phyloP scores from a whole-genome alignment of 2,329 filamentous ascomycete species.

The Monosporascus sp. region DNA sequence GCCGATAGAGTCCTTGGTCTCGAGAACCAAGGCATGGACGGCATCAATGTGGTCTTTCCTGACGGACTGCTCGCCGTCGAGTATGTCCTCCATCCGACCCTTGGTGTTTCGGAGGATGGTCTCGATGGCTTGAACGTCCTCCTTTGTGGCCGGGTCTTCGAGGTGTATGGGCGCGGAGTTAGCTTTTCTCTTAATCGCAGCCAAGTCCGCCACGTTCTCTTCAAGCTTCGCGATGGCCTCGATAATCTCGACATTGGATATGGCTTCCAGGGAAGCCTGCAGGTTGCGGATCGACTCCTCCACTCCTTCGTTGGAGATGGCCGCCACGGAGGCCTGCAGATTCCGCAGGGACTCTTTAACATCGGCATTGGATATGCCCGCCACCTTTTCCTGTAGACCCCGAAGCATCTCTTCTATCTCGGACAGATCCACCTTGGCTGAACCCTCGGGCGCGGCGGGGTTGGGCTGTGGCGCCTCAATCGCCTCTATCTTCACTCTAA shows the following conservation, averaged over 20 bases:
- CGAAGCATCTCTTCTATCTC: slow-evolving; percentile 47
- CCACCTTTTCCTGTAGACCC: slow-evolving; percentile 49
- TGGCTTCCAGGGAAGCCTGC: slow-evolving; percentile 21
- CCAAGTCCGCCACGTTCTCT: neutral
- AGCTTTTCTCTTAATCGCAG: slow-evolving; percentile 16
- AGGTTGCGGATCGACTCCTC: neutral
- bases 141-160: slow-evolving; percentile 58
- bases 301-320: slow-evolving; percentile 17
- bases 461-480: slow-evolving; percentile 53
- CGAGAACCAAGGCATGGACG: slow-evolving; percentile 61
- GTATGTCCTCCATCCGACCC: slow-evolving; percentile 72
- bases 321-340: slow-evolving; percentile 32
- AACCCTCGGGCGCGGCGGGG: slow-evolving; percentile 17
- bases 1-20: slow-evolving; percentile 68
- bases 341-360: slow-evolving; percentile 44
- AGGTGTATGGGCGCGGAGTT: slow-evolving; percentile 17
- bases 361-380: slow-evolving; percentile 35
- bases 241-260: slow-evolving; percentile 32
- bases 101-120: slow-evolving; percentile 88
- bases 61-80: slow-evolving; percentile 67
- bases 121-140: slow-evolving; percentile 87
- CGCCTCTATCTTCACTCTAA: slow-evolving; percentile 78
- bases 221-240: slow-evolving; percentile 5
- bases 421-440: slow-evolving; percentile 41
- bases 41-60: slow-evolving; percentile 60